phyloP scores from a whole-genome alignment of 1,284 basidiomycete genomes.

The Blastosporella zonata region DNA sequence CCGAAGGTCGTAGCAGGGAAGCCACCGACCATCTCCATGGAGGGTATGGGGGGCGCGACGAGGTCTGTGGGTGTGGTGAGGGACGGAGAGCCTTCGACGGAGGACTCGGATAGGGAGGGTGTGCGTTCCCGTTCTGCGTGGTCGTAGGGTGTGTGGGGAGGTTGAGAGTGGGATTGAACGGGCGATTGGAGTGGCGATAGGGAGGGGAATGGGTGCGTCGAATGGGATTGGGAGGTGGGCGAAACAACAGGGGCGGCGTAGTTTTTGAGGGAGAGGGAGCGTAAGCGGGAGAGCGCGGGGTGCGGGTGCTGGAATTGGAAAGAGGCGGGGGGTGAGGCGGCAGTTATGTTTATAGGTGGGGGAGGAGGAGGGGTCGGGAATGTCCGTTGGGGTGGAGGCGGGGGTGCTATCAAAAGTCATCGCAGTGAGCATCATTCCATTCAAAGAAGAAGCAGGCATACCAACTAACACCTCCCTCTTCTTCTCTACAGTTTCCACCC shows the following conservation, averaged over 20 bases:
- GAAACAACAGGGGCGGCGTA: constrained; percentile 36
- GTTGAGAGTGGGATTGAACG: too few species aligned
- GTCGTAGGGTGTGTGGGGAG: not conserved
- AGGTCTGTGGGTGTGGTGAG: constrained; percentile 11
- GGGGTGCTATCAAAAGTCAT: too few species aligned
- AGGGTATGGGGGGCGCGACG: too few species aligned
- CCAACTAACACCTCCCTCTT: too few species aligned
- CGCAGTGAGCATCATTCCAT: too few species aligned
- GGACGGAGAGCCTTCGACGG: not conserved
- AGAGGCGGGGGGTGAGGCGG: constrained; percentile 6
- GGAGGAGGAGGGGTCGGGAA: constrained; percentile 8
- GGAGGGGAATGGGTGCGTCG: not conserved
- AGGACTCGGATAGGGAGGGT: constrained; percentile 1
- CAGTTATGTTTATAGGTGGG: constrained; percentile 2
- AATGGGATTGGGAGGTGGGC: constrained; percentile 5
- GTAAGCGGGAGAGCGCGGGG: constrained; percentile 27
- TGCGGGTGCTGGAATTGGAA: constrained; percentile 4
- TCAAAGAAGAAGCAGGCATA: too few species aligned
- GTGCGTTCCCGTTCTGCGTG: not conserved
- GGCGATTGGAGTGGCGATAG: too few species aligned
- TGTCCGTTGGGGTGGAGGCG: not conserved
- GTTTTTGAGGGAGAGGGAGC: constrained; percentile 47
- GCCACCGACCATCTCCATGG: constrained; percentile 14
- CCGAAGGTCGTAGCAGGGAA: constrained; percentile 16
- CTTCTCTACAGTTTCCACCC: too few species aligned